These are phyloP conservation scores for Trichophyton simii DNA, from an alignment of 2,329 filamentous ascomycete species.

Conservation along the genomic window DNA sequence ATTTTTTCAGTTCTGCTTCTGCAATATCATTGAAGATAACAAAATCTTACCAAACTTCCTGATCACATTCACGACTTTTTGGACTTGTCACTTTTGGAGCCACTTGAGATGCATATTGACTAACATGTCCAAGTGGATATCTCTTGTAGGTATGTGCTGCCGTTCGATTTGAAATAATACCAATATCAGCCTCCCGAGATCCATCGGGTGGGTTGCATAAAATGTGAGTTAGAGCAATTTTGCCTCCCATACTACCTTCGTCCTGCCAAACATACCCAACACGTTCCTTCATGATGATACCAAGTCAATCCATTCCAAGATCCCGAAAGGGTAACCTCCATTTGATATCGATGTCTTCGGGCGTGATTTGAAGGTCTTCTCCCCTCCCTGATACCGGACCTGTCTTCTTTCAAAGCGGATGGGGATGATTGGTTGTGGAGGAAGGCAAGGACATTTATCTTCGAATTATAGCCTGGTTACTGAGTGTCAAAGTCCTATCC, in stretches of 20 bases:
- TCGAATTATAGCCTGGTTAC: neutral
- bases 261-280: neutral
- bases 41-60: slow-evolving; percentile 19
- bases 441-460: neutral
- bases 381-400: slow-evolving; percentile 37
- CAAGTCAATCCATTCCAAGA: slow-evolving; percentile 53
- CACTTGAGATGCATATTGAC: neutral
- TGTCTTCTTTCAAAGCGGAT: slow-evolving; percentile 11
- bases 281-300: slow-evolving; percentile 41
- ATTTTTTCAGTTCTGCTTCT: slow-evolving; percentile 52
- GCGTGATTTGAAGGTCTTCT: slow-evolving; percentile 9
- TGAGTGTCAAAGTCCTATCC: neutral
- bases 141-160: neutral
- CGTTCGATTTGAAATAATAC: neutral
- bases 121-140: neutral
- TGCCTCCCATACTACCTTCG: neutral
- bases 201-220: neutral
- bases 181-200: neutral
- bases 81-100: neutral
- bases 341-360: slow-evolving; percentile 11
- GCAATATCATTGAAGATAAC: slow-evolving; percentile 46
- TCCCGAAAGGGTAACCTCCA: slow-evolving; percentile 27
- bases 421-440: slow-evolving; percentile 7
- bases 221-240: neutral
- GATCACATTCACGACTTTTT: slow-evolving; percentile 26